phyloP scores from a whole-genome alignment of 192 early-diverging fungal genomes.

The Borealophlyctis nickersoniae region DNA sequence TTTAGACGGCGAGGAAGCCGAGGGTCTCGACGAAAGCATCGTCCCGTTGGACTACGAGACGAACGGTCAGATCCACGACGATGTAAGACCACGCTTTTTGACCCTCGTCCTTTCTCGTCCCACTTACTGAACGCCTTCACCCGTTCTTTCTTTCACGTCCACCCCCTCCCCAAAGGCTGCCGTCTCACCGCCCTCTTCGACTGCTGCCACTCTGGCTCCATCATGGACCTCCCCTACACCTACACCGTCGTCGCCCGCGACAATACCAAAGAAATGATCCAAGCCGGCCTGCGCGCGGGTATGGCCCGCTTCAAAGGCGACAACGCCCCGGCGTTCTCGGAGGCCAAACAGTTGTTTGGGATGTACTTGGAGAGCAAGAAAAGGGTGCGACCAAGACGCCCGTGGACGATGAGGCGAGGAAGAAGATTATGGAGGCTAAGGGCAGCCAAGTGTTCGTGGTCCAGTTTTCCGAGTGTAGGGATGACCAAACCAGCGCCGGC shows the following conservation, averaged over 20 bases:
- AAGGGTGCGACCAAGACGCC: conserved; percentile 1
- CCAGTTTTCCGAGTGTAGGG: conserved; percentile 68
- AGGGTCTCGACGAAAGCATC: conserved; percentile 43
- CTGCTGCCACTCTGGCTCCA: conserved; percentile 47
- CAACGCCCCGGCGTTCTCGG: conserved; percentile 23
- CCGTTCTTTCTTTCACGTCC: conserved; percentile 18
- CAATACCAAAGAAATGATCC: conserved; percentile 33
- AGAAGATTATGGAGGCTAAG: conserved; percentile 21
- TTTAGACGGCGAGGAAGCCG: conserved; percentile 39
- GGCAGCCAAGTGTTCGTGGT: conserved; percentile 44
- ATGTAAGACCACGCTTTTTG: conserved; percentile 28
- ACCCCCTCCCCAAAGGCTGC: conserved; percentile 34
- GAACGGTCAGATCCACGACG: conserved; percentile 43
- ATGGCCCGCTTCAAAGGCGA: conserved; percentile 28
- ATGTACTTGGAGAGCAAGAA: neutral
- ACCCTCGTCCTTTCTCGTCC: neutral
- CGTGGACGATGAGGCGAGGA: conserved; percentile 8
- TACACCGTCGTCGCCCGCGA: conserved; percentile 26
- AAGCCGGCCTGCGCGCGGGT: conserved; percentile 30
- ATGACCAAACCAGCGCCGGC: conserved; percentile 71
- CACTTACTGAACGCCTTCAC: neutral
- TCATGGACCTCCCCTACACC: conserved; percentile 3
- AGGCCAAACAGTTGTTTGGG: conserved; percentile 19
- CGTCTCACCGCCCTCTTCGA: conserved; percentile 45
- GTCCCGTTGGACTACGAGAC: conserved; percentile 47